Conservation (phyloP, 2,329 filamentous ascomycete species). For the Arthrobotrys sinensis region DNA sequence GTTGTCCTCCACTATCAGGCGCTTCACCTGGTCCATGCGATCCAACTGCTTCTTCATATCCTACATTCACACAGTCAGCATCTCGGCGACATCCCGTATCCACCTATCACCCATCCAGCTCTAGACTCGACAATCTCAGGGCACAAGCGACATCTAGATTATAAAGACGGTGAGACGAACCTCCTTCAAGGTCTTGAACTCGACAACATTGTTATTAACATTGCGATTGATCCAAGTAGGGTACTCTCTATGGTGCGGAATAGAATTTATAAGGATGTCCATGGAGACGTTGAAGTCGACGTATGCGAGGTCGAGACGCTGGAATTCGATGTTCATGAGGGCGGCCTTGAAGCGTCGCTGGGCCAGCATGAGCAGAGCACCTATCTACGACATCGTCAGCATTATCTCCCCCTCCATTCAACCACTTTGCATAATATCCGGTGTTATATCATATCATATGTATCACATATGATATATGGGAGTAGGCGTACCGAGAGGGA, state of each 20-base stretch:
- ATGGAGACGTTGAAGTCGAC: slow-evolving; percentile 87
- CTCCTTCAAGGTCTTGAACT: slow-evolving; percentile 69
- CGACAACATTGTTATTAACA: slow-evolving; percentile 69
- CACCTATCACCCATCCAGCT: no score
- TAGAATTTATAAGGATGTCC: slow-evolving; percentile 81
- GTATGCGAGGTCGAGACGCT: slow-evolving; percentile 81
- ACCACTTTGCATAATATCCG: no score
- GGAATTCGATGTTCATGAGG: slow-evolving; percentile 72
- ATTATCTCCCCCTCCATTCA: no score
- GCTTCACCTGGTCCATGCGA: slow-evolving; percentile 74
- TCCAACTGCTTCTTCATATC: slow-evolving; percentile 46
- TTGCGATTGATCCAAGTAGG: slow-evolving; percentile 74
- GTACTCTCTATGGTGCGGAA: slow-evolving; percentile 83
- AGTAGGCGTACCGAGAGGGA: slow-evolving; percentile 38
- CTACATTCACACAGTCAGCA: slow-evolving; percentile 34
- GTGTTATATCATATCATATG: no score
- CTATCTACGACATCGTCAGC: slow-evolving; percentile 28
- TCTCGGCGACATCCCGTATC: no score
- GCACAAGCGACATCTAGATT: no score
- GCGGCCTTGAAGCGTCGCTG: slow-evolving; percentile 33
- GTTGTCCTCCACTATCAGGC: slow-evolving; percentile 76
- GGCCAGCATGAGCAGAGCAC: slow-evolving; percentile 36
- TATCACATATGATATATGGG: neutral
- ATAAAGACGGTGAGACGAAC: slow-evolving; percentile 61
- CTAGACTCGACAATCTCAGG: no score